A percentile compares a stretch with the other conserved stretches of the same genome.
These are phyloP conservation scores for Isatis tinctoria DNA, from an alignment of 345 rosid genomes.

Conservation along the genomic window DNA sequence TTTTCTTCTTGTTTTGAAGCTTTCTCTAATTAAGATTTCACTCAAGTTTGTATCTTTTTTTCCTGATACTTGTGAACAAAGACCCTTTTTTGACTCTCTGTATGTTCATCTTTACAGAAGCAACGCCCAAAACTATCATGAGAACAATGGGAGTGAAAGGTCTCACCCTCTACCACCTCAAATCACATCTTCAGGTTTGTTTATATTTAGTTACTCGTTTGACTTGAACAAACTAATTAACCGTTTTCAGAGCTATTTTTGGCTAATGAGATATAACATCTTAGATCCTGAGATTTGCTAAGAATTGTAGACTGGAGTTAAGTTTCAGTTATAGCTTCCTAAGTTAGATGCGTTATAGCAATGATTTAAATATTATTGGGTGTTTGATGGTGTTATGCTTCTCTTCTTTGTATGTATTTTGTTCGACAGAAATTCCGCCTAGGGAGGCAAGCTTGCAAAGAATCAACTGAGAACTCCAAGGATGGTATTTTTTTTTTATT, in stretches of 20 bases:
- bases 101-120: slow-evolving; percentile 49
- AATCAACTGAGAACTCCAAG: slow-evolving; percentile 75
- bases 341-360: background rate
- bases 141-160: slow-evolving; percentile 96
- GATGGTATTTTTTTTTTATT: slow-evolving; percentile 51
- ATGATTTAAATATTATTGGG: background rate
- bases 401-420: slow-evolving; percentile 1
- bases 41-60: background rate
- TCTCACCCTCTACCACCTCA: slow-evolving; percentile 87
- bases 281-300: background rate
- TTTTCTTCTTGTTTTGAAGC: background rate
- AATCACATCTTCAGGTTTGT: slow-evolving; percentile 89
- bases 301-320: background rate
- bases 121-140: slow-evolving; percentile 90
- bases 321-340: background rate
- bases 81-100: background rate
- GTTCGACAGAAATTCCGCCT: slow-evolving; percentile 73
- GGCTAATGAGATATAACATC: background rate
- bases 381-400: slow-evolving; percentile 9
- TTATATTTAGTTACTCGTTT: background rate
- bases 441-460: slow-evolving; percentile 92
- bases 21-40: background rate
- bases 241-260: background rate
- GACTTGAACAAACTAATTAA: background rate
- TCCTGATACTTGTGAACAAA: background rate